Base-by-base conservation (phyloP, 2,329 filamentous ascomycete species). In the Thelonectria discophora region DNA sequence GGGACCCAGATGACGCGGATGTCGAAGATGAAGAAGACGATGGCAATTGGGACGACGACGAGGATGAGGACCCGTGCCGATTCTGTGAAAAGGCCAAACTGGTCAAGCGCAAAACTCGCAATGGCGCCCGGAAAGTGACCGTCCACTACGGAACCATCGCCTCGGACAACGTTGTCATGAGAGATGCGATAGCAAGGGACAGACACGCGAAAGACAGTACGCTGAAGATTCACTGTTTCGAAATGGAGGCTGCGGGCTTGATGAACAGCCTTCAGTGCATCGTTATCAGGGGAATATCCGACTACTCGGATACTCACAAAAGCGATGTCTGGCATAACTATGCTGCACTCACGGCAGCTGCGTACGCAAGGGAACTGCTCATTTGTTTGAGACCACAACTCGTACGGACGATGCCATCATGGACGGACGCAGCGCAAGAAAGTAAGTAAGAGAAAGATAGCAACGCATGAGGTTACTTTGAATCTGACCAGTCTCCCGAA, bases 241-340 rank as follows among this genome's bases (percentile, higher is more conserved):
- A 74, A 55, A 74, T 70, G 69, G 71, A 73, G 37, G n/a, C n/a
- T n/a, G n/a, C n/a, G n/a, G n/a, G n/a, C n/a, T n/a, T n/a, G n/a
- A n/a, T n/a, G n/a, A n/a, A 64, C 3, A 30, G 7, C 20, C 65
- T 76, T 5, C 72, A 72, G 0, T 77, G 73, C 45, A 47, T 78
- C 1, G 67, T 74, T 0, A 75, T 79, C 24, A 69, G 74, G 12
- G 76, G 76, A 1, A 75, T 79, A 3, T 78, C 72, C 37, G 73
- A 77, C 46, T 79, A 77, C 54, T 71, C 75, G 6, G 77, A 80
- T 58, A 73, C 68, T 0, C 75, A 79, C 55, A 79, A 79, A 62
- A 75, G 72, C 34, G 72, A 78, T 1, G 17, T 17, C 5, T 79
- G 76, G 77, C 72, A 77, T 17, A 32, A 30, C 0, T 78, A 77